These are phyloP conservation scores for Filosporella fistucella DNA, from an alignment of 495 filamentous ascomycete genomes.

Conservation along the genomic window DNA sequence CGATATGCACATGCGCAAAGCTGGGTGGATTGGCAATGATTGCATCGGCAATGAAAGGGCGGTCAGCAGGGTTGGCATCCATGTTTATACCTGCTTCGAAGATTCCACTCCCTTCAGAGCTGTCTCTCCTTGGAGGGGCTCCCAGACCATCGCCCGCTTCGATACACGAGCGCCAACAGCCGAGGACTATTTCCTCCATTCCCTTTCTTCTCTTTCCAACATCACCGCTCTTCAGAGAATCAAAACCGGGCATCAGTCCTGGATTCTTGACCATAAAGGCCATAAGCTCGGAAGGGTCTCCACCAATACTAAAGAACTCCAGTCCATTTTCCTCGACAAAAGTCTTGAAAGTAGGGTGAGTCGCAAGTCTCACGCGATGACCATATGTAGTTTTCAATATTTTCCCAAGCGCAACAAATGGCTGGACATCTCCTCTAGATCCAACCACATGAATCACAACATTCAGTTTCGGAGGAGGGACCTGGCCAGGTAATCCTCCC, in stretches of 20 bases:
- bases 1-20: constrained; percentile 77
- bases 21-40: constrained; percentile 85
- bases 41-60: constrained; percentile 71
- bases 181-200: constrained; percentile 68
- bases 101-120: constrained; percentile 16
- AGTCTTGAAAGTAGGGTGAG: constrained; percentile 65
- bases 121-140: constrained; percentile 23
- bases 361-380: constrained; percentile 76
- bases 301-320: constrained; percentile 78
- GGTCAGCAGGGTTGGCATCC: constrained; percentile 26
- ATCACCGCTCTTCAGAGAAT: constrained; percentile 62
- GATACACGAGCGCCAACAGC: constrained; percentile 75
- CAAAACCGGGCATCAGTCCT: constrained; percentile 68
- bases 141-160: constrained; percentile 50
- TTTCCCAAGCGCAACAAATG: constrained; percentile 66
- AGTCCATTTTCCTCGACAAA: constrained; percentile 66
- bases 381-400: constrained; percentile 55
- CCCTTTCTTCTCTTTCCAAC: constrained; percentile 58
- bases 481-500: constrained; percentile 53
- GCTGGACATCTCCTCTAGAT: constrained; percentile 74
- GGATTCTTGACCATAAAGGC: constrained; percentile 86
- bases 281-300: constrained; percentile 77
- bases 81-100: constrained; percentile 32
- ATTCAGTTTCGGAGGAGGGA: constrained; percentile 56
- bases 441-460: constrained; percentile 79